A percentile compares a stretch with the other conserved stretches of the same genome.
phyloP scores from a whole-genome alignment of 805 yeast species.

The Hanseniaspora taiwanica region DNA sequence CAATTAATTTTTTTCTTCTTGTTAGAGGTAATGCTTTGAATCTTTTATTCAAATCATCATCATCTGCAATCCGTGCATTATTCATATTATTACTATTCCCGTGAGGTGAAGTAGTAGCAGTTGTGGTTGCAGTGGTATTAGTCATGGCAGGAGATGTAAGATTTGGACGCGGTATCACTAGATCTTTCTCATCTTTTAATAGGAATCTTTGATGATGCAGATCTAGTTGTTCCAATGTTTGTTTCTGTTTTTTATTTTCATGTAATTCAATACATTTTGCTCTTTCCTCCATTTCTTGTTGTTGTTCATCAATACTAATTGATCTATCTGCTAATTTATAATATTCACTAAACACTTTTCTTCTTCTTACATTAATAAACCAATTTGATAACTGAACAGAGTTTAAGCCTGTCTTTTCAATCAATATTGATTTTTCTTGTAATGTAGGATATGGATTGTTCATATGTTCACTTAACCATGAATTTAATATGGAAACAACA shows the following conservation, averaged over 20 bases:
- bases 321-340: conserved; percentile 11
- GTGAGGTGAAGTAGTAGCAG: neutral
- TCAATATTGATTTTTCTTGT: conserved; percentile 56
- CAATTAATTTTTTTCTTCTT: conserved; percentile 23
- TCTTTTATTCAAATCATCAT: conserved; percentile 13
- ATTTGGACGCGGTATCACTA: no score
- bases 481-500: conserved; percentile 56
- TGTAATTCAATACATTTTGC: no score
- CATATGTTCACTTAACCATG: conserved; percentile 63
- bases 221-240: no score
- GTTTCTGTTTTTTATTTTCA: no score
- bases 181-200: no score
- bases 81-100: neutral
- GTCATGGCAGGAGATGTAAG: no score
- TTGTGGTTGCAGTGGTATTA: neutral
- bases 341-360: conserved; percentile 38
- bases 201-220: no score
- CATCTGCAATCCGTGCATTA: conserved; percentile 1
- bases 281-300: no score
- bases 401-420: conserved; percentile 62
- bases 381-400: conserved; percentile 74
- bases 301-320: no score
- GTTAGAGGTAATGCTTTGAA: conserved; percentile 16
- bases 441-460: conserved; percentile 79
- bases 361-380: conserved; percentile 78